phyloP scores from a whole-genome alignment of 495 filamentous ascomycete genomes.

The Zalerion maritima region DNA sequence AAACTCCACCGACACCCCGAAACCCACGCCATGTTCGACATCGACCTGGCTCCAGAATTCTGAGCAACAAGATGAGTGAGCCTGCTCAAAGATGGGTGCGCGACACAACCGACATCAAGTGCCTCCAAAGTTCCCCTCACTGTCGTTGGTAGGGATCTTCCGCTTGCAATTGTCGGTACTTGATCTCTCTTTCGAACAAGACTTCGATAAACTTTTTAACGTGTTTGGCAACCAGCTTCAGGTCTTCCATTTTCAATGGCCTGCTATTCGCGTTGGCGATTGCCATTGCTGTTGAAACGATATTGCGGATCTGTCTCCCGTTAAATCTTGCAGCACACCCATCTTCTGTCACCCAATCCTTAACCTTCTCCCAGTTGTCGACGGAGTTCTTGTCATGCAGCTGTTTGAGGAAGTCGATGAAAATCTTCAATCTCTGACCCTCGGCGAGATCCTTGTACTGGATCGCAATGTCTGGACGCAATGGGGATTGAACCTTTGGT shows the following conservation, averaged over 20 bases:
- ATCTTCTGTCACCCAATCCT: constrained; percentile 4
- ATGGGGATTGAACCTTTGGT: too few relatives aligned
- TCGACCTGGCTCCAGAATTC: too few relatives aligned
- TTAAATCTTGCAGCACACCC: constrained; percentile 5
- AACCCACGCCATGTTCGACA: too few relatives aligned
- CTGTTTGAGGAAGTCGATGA: constrained; percentile 8
- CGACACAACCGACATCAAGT: too few relatives aligned
- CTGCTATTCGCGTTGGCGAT: constrained; percentile 1
- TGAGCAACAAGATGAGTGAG: too few relatives aligned
- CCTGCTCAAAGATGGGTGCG: too few relatives aligned
- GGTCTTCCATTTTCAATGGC: not conserved
- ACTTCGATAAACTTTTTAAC: constrained; percentile 3
- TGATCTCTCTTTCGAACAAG: constrained; percentile 1
- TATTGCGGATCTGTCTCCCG: constrained; percentile 11
- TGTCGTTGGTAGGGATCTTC: constrained; percentile 2
- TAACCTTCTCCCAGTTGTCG: constrained; percentile 4
- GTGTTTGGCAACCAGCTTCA: constrained; percentile 1
- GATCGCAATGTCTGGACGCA: constrained; percentile 1
- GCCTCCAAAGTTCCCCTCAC: too few relatives aligned
- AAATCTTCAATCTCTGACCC: constrained; percentile 1
- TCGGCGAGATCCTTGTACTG: constrained; percentile 1
- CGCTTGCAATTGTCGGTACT: constrained; percentile 1
- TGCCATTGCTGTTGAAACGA: constrained; percentile 9
- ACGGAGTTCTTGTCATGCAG: constrained; percentile 4
- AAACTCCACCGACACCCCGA: too few relatives aligned